Evolutionary conservation across 2,329 filamentous ascomycete species (phyloP).

Genomic region (Exophiala lecanii-corni): DNA sequence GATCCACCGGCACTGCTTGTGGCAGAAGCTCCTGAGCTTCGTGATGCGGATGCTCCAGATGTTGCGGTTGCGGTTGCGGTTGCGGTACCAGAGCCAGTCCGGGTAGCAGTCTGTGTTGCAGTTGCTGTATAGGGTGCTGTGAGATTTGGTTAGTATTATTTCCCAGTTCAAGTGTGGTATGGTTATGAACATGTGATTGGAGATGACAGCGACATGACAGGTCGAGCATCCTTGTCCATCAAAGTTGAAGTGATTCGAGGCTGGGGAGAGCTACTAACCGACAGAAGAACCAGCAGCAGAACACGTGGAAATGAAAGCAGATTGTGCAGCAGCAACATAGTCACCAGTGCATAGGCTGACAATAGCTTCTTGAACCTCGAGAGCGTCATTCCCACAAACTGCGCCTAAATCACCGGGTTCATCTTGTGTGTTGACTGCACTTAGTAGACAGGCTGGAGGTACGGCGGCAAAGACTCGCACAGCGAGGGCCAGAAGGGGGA

Average conservation of each 20-base stretch:
- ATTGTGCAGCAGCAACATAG: constrained; percentile 32
- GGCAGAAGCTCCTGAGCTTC: constrained; percentile 22
- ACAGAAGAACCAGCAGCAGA: constrained; percentile 36
- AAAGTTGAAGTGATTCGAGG: no score
- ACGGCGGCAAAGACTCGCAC: constrained; percentile 40
- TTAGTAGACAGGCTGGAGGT: constrained; percentile 49
- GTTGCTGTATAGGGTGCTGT: constrained; percentile 28
- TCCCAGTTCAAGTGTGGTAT: no score
- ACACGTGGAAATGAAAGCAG: constrained; percentile 38
- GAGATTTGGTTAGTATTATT: constrained; percentile 17
- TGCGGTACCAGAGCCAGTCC: constrained; percentile 14
- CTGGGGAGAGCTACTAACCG: constrained; percentile 32
- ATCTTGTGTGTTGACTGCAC: constrained; percentile 41
- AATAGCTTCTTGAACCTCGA: constrained; percentile 36
- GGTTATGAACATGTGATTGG: no score
- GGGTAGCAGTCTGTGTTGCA: constrained; percentile 11
- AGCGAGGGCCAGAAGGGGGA: constrained; percentile 42
- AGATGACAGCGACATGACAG: no score
- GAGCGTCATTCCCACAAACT: constrained; percentile 35
- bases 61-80: constrained; percentile 11
- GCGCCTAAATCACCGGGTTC: constrained; percentile 37
- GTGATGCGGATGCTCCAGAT: constrained; percentile 12
- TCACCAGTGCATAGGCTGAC: constrained; percentile 31
- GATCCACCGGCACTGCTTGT: constrained; percentile 26
- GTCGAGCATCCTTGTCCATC: no score